These are phyloP conservation scores for Lichtheimia ornata DNA, from an alignment of 371 early-diverging fungal species.

Conservation along the genomic window DNA sequence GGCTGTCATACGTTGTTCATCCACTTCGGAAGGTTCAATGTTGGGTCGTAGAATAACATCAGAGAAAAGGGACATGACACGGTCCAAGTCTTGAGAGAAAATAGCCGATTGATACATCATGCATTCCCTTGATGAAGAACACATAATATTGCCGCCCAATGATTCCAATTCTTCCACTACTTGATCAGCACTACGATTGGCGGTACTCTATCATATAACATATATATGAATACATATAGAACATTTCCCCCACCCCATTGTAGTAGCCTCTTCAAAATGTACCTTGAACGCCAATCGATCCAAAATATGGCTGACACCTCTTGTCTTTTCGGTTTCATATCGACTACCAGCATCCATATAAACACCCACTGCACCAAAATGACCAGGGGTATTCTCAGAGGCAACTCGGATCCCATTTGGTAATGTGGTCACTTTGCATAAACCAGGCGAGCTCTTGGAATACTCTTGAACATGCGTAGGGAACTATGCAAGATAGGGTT, in stretches of 20 bases:
- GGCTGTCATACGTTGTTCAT: constrained; percentile 78
- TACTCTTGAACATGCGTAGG: constrained; percentile 47
- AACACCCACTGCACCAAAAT: constrained; percentile 88
- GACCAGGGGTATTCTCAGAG: constrained; percentile 80
- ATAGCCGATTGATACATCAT: constrained; percentile 94
- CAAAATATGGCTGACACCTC: constrained; percentile 83
- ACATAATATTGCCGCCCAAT: constrained; percentile 89
- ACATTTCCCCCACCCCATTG: too few relatives aligned
- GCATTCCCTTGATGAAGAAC: constrained; percentile 89
- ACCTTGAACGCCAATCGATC: constrained; percentile 94
- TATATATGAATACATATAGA: neutral
- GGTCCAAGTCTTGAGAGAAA: constrained; percentile 79
- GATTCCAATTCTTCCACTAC: constrained; percentile 81
- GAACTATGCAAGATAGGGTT: constrained; percentile 7
- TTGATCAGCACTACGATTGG: constrained; percentile 62
- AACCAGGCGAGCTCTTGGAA: constrained; percentile 42
- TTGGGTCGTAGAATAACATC: constrained; percentile 79
- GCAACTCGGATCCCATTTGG: constrained; percentile 88
- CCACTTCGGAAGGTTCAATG: constrained; percentile 75
- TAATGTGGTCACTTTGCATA: constrained; percentile 69
- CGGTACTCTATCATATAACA: constrained; percentile 48
- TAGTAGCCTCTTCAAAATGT: too few relatives aligned
- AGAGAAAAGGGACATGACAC: constrained; percentile 74
- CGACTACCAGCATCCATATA: constrained; percentile 90
- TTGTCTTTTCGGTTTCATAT: constrained; percentile 73